phyloP scores from a whole-genome alignment of 1,284 basidiomycete genomes.

The Somion occarium region DNA sequence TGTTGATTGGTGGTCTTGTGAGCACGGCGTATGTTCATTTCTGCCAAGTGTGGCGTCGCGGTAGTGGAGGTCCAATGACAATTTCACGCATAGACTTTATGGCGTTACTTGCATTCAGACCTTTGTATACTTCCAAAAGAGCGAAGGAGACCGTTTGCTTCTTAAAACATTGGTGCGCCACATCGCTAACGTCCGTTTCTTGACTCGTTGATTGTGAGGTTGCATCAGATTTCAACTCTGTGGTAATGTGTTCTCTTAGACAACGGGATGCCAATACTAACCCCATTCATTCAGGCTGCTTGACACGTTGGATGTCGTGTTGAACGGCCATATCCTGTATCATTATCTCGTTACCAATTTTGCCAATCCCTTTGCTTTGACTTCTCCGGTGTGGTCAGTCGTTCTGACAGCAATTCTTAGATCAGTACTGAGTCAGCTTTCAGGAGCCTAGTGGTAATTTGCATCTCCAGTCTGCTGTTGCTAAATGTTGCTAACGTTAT shows the following conservation, averaged over 20 bases:
- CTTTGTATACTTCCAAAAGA: constrained; percentile 43
- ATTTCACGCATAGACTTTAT: constrained; percentile 39
- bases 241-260: constrained; percentile 30
- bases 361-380: constrained; percentile 37
- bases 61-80: too few species aligned
- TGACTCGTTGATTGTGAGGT: background rate
- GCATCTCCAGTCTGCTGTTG: background rate
- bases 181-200: background rate
- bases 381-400: constrained; percentile 41
- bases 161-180: constrained; percentile 33
- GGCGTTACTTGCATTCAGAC: constrained; percentile 54
- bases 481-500: background rate
- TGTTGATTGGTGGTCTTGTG: constrained; percentile 22
- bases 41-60: too few species aligned
- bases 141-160: constrained; percentile 31
- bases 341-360: constrained; percentile 49
- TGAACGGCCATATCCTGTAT: constrained; percentile 48
- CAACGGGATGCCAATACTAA: background rate
- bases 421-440: background rate
- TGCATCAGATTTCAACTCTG: constrained; percentile 34
- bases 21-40: constrained; percentile 19
- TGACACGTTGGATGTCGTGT: constrained; percentile 45
- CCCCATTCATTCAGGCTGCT: constrained; percentile 31
- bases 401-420: background rate
- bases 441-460: constrained; percentile 10